Conservation (phyloP, 1,284 basidiomycete genomes). For the Coniferiporia sulphurascens region DNA sequence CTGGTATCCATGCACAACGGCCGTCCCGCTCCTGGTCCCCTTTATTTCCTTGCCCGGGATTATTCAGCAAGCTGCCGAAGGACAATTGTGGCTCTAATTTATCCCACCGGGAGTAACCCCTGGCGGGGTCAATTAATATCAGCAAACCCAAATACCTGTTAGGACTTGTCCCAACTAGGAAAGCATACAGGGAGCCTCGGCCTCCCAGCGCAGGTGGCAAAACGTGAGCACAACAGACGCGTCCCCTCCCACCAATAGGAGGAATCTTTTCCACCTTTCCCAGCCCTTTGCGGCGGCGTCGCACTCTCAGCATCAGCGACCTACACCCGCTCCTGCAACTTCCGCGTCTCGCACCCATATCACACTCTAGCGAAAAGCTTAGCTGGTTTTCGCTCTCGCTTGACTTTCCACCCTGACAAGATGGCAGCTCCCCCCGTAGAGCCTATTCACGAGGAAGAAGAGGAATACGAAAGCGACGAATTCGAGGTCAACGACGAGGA, state of each 20-base stretch:
- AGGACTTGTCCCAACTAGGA: too few species aligned
- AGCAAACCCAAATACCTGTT: too few species aligned
- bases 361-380: not conserved
- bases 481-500: constrained; percentile 18
- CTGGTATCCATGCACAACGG: too few species aligned
- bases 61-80: too few species aligned
- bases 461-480: constrained; percentile 18
- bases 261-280: not conserved
- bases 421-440: constrained; percentile 7
- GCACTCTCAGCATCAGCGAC: not conserved
- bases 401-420: not conserved
- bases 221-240: not conserved
- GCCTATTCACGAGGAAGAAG: constrained; percentile 10
- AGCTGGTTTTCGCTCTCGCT: too few species aligned
- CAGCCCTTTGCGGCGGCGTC: not conserved
- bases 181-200: too few species aligned
- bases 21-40: too few species aligned
- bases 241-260: too few species aligned
- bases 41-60: too few species aligned
- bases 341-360: not conserved
- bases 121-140: too few species aligned
- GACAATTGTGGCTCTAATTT: too few species aligned
- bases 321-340: not conserved
- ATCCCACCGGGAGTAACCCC: too few species aligned
- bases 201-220: not conserved